phyloP scores from a whole-genome alignment of 768 basidiomycete genomes.

The Boletus reticuloceps region DNA sequence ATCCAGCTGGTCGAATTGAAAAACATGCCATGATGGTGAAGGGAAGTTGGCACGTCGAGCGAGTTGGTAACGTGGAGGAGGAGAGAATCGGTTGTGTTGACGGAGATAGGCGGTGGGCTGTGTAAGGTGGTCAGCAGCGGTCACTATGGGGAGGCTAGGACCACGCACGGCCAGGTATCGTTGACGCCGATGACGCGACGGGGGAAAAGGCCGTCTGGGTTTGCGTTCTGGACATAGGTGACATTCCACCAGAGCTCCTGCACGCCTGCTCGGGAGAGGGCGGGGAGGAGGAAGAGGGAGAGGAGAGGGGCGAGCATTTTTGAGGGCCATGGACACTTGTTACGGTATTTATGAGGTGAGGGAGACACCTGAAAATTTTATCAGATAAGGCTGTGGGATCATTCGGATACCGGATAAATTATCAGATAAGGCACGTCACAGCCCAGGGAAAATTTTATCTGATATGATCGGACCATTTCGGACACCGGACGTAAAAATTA shows the following conservation, averaged over 20 bases:
- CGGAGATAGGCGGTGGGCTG: conserved; percentile 81
- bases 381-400: neutral
- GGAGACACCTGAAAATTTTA: neutral
- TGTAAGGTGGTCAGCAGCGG: neutral
- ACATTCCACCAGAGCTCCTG: conserved; percentile 89
- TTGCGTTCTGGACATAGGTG: conserved; percentile 74
- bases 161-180: conserved; percentile 88
- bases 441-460: too few species aligned
- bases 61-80: conserved; percentile 76
- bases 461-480: too few species aligned
- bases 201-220: conserved; percentile 78
- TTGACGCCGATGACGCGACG: conserved; percentile 87
- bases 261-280: conserved; percentile 47
- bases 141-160: neutral
- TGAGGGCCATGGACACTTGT: too few species aligned
- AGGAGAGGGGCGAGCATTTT: neutral
- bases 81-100: conserved; percentile 68
- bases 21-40: conserved; percentile 96
- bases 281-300: neutral
- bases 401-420: too few species aligned
- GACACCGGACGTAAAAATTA: neutral
- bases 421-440: too few species aligned
- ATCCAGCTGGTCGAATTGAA: conserved; percentile 86
- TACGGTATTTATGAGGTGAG: neutral
- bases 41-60: conserved; percentile 59